phyloP scores from a whole-genome alignment of 352 stramenopile species.

The Chrysophaeum taylorii region DNA sequence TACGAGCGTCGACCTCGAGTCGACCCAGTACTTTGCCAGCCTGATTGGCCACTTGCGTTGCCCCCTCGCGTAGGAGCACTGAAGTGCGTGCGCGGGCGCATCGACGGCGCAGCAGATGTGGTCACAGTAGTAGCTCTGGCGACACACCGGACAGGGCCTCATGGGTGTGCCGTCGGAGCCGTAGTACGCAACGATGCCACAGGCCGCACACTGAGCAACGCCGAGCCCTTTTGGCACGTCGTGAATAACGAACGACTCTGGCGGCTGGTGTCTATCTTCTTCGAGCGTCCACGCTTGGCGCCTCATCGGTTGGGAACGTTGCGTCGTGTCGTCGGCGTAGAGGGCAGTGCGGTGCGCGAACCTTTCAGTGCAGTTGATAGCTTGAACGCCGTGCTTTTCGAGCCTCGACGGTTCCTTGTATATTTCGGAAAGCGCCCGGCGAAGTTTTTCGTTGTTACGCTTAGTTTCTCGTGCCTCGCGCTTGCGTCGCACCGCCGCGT shows the following conservation, averaged over 20 bases:
- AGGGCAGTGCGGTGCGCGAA: neutral
- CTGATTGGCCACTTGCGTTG: neutral
- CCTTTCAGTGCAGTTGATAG: neutral
- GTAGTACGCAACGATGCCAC: neutral
- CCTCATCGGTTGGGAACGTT: neutral
- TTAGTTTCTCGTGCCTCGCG: neutral
- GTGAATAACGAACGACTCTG: no score
- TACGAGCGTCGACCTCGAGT: neutral
- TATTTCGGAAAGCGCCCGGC: neutral
- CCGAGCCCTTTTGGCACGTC: neutral
- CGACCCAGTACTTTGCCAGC: neutral
- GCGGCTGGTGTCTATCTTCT: no score
- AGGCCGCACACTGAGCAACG: neutral
- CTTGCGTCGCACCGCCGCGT: neutral
- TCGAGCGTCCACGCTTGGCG: neutral
- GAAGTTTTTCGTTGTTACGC: constrained; percentile 1
- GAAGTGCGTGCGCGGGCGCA: constrained; percentile 7
- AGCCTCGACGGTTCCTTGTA: neutral
- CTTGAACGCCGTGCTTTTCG: neutral
- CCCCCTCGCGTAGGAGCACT: neutral
- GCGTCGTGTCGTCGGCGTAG: neutral
- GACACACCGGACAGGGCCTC: neutral
- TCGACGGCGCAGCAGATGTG: neutral
- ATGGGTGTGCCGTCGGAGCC: constrained; percentile 7
- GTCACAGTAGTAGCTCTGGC: neutral